These are phyloP conservation scores for Lagerstroemia speciosa DNA, from an alignment of 345 rosid genomes.

Conservation along the genomic window DNA sequence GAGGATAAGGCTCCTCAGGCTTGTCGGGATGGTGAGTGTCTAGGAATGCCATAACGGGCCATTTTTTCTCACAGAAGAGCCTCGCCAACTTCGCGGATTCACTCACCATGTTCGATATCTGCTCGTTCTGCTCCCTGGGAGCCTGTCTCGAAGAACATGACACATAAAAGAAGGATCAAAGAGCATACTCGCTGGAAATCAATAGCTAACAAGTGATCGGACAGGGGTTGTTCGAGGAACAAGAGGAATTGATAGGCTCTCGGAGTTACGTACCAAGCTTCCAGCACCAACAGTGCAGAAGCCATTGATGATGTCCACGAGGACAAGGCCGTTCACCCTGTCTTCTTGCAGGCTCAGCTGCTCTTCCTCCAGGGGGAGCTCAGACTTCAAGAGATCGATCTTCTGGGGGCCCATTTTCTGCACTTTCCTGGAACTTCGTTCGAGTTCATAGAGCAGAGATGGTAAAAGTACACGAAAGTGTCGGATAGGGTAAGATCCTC, in stretches of 20 bases:
- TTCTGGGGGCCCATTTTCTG: constrained; percentile 22
- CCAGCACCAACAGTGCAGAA: constrained; percentile 56
- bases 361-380: constrained; percentile 33
- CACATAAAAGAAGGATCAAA: not conserved
- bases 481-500: not conserved
- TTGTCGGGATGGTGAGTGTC: constrained; percentile 31
- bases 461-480: not conserved
- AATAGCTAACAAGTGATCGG: not conserved
- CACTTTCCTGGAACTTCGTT: not conserved
- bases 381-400: constrained; percentile 25
- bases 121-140: constrained; percentile 23
- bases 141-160: constrained; percentile 14
- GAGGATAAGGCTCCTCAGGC: constrained; percentile 37
- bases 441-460: not conserved
- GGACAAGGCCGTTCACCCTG: constrained; percentile 33
- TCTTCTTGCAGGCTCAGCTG: constrained; percentile 20
- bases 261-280: constrained; percentile 25
- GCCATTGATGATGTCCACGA: constrained; percentile 43
- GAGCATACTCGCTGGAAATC: not conserved
- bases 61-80: constrained; percentile 24
- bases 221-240: not conserved
- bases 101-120: constrained; percentile 22
- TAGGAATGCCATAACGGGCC: constrained; percentile 29
- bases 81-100: constrained; percentile 24
- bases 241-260: not conserved